These are phyloP conservation scores for Avena insularis DNA, from an alignment of 176 grass and related monocot genomes.

Conservation along the genomic window DNA sequence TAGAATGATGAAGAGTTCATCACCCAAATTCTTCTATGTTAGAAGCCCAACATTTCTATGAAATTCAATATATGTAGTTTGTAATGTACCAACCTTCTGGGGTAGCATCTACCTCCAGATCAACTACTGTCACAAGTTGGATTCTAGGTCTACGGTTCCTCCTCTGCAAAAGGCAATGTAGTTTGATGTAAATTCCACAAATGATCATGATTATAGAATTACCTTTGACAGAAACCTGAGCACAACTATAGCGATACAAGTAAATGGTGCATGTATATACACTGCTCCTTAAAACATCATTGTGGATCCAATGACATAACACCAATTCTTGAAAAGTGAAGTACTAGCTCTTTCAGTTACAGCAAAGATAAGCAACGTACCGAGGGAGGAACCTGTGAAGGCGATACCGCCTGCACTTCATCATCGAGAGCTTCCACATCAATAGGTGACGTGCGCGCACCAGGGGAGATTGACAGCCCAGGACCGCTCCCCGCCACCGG, in stretches of 20 bases:
- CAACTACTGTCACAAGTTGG: constrained; percentile 32
- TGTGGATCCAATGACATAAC: not conserved
- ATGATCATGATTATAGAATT: not conserved
- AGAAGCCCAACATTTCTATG: constrained; percentile 12
- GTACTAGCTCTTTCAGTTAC: not conserved
- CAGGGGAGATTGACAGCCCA: not conserved
- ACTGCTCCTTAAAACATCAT: constrained; percentile 9
- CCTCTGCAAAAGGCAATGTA: constrained; percentile 49
- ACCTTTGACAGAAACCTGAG: not conserved
- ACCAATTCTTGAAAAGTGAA: constrained; percentile 6
- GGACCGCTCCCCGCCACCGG: not conserved
- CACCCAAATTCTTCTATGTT: not conserved
- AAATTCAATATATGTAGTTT: not conserved
- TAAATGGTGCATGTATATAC: not conserved
- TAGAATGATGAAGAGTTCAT: not conserved
- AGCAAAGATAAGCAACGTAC: not conserved
- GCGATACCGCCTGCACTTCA: constrained; percentile 49
- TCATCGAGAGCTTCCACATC: constrained; percentile 55
- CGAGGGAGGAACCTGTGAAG: constrained; percentile 48
- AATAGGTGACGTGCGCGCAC: constrained; percentile 43
- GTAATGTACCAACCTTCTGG: constrained; percentile 43
- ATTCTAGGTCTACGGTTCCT: constrained; percentile 43
- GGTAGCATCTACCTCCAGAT: constrained; percentile 45
- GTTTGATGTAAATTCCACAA: not conserved
- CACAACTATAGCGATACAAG: not conserved